phyloP scores from a whole-genome alignment of 352 stramenopile species.

The Pythium monospermum region DNA sequence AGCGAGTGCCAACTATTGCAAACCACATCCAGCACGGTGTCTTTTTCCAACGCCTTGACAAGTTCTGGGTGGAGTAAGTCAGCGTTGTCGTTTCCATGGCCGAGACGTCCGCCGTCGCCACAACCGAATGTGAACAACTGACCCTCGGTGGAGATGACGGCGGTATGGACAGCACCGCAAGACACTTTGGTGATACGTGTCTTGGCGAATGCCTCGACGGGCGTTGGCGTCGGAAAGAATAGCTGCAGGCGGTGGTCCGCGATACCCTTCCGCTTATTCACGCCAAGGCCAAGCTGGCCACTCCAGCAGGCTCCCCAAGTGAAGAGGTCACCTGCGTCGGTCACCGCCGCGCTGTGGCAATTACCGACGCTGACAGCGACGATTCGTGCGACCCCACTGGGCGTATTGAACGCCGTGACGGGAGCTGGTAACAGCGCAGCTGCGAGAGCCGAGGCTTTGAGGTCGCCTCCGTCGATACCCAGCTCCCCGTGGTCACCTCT shows the following conservation, averaged over 20 bases:
- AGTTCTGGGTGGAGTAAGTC: slow-evolving; percentile 44
- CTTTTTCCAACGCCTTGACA: slow-evolving; percentile 37
- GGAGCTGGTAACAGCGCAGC: background rate
- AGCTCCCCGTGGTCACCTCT: slow-evolving; percentile 56
- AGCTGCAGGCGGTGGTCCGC: slow-evolving; percentile 39
- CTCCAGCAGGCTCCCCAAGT: slow-evolving; percentile 67
- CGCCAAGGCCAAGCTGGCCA: slow-evolving; percentile 60
- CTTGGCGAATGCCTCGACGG: slow-evolving; percentile 39
- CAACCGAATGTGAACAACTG: slow-evolving; percentile 86
- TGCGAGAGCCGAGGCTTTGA: slow-evolving; percentile 2
- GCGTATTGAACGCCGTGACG: slow-evolving; percentile 9
- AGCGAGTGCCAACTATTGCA: slow-evolving; percentile 71
- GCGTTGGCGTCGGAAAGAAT: slow-evolving; percentile 62
- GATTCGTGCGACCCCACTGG: background rate
- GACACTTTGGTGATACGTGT: slow-evolving; percentile 67
- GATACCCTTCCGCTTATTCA: slow-evolving; percentile 48
- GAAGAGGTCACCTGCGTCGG: slow-evolving; percentile 43
- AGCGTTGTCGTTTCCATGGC: slow-evolving; percentile 48
- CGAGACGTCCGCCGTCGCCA: slow-evolving; percentile 87
- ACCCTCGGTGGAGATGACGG: slow-evolving; percentile 43
- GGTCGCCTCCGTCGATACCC: slow-evolving; percentile 23
- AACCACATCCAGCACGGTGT: slow-evolving; percentile 53
- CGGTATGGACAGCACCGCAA: slow-evolving; percentile 86
- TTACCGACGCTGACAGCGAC: slow-evolving; percentile 56
- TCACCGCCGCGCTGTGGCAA: slow-evolving; percentile 51